Evolutionary conservation across 164 flowering plant species (phyloP).

Genomic region (Macadamia tetraphylla): DNA sequence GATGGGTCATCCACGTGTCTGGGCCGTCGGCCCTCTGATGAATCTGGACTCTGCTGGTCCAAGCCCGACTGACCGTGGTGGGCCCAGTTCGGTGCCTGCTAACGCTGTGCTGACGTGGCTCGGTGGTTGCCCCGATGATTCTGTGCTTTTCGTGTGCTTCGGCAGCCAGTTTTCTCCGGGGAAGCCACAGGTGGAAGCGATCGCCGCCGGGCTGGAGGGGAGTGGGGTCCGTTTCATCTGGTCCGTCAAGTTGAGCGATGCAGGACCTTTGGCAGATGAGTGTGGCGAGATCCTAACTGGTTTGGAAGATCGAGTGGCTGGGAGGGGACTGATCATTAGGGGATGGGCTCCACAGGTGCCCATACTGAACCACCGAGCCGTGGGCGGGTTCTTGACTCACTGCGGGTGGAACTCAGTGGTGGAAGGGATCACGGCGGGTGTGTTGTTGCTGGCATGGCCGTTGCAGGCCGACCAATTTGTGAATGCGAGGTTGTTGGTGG

Average conservation of each 20-base stretch:
- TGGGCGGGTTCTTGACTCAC: slow-evolving; percentile 53
- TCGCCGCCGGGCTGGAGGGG: slow-evolving; percentile 8
- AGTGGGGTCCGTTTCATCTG: slow-evolving; percentile 36
- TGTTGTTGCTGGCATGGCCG: slow-evolving; percentile 47
- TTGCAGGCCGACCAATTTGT: slow-evolving; percentile 55
- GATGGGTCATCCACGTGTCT: slow-evolving; percentile 22
- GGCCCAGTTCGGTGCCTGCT: slow-evolving; percentile 5
- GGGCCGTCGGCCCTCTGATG: slow-evolving; percentile 39
- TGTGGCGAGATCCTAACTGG: slow-evolving; percentile 30
- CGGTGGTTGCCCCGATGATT: slow-evolving; percentile 5
- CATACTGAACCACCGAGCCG: slow-evolving; percentile 40
- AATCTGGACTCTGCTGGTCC: not conserved
- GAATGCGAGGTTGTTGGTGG: slow-evolving; percentile 36
- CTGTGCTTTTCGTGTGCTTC: slow-evolving; percentile 10
- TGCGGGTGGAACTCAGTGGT: slow-evolving; percentile 64
- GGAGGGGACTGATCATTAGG: slow-evolving; percentile 33
- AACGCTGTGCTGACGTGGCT: slow-evolving; percentile 8
- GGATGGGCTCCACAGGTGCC: slow-evolving; percentile 56
- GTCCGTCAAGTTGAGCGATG: slow-evolving; percentile 28
- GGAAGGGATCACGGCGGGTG: slow-evolving; percentile 41
- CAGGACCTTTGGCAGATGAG: slow-evolving; percentile 6
- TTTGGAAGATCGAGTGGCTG: slow-evolving; percentile 38
- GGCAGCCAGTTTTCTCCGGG: slow-evolving; percentile 6
- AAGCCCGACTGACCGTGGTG: slow-evolving; percentile 2
- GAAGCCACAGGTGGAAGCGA: not conserved